phyloP scores from a whole-genome alignment of 2,329 filamentous ascomycete genomes.

The Sporothrix sp. region DNA sequence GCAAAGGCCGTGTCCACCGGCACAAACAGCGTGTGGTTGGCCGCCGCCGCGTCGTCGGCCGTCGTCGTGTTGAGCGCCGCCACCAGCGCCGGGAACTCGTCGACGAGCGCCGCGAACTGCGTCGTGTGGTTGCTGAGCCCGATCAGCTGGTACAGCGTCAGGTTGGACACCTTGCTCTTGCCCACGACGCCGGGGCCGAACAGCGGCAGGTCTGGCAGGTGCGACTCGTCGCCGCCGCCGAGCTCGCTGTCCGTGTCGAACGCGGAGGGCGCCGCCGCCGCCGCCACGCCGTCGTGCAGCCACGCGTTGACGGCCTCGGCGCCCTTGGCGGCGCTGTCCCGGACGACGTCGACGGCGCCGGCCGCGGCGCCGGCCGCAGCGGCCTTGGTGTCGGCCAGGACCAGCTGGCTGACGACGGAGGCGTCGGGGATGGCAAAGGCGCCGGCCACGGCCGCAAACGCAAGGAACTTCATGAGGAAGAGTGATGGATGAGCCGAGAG shows the following conservation, averaged over 20 bases:
- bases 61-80: conserved; percentile 63
- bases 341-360: conserved; percentile 12
- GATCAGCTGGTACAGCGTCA: conserved; percentile 74
- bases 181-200: background rate
- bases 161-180: conserved; percentile 39
- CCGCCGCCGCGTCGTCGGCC: conserved; percentile 18
- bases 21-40: conserved; percentile 71
- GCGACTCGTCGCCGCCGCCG: background rate
- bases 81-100: conserved; percentile 62
- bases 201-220: background rate
- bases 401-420: conserved; percentile 15
- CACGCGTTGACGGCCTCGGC: conserved; percentile 14
- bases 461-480: conserved; percentile 19
- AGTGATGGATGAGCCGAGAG: too few relatives aligned
- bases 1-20: conserved; percentile 70
- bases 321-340: conserved; percentile 13
- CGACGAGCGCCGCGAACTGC: conserved; percentile 65
- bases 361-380: background rate
- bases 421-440: conserved; percentile 20
- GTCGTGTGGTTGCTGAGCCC: conserved; percentile 65
- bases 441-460: conserved; percentile 17
- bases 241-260: background rate
- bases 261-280: background rate
- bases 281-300: conserved; percentile 9
- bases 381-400: conserved; percentile 13